phyloP scores from a whole-genome alignment of 2,329 filamentous ascomycete species.

The Nemania diffusa region DNA sequence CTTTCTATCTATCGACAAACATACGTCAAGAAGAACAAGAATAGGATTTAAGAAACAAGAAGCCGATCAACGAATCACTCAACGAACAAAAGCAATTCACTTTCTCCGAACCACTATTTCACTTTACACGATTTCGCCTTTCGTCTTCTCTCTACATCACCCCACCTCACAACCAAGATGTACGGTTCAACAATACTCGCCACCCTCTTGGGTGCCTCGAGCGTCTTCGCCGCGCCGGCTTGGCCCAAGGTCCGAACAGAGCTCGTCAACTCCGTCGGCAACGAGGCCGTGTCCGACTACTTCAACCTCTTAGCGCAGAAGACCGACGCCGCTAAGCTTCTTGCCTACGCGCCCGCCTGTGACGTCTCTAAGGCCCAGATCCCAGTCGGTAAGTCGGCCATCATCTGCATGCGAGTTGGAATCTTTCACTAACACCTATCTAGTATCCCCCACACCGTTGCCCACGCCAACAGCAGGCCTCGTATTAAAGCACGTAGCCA shows the following conservation, averaged over 20 bases:
- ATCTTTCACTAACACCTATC: conserved; percentile 44
- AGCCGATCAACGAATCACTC: conserved; percentile 1
- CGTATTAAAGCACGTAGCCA: conserved; percentile 77
- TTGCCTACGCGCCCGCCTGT: conserved; percentile 59
- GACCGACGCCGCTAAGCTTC: conserved; percentile 59
- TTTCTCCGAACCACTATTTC: conserved; percentile 26
- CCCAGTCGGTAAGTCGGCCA: conserved; percentile 61
- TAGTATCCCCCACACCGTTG: conserved; percentile 65
- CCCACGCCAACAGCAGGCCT: conserved; percentile 70
- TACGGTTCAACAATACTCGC: conserved; percentile 59
- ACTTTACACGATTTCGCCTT: conserved; percentile 19
- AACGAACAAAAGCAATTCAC: conserved; percentile 15
- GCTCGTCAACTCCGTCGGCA: conserved; percentile 53
- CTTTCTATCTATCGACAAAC: conserved; percentile 12
- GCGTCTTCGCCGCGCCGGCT: conserved; percentile 56
- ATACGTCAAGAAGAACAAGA: conserved; percentile 34
- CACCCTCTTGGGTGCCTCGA: conserved; percentile 59
- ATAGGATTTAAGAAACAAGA: neutral
- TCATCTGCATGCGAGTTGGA: neutral
- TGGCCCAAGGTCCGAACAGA: conserved; percentile 58
- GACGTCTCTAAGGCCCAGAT: conserved; percentile 64
- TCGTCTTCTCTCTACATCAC: conserved; percentile 22
- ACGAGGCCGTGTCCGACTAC: conserved; percentile 66
- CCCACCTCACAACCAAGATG: conserved; percentile 55
- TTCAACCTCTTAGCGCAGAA: conserved; percentile 69